Conservation (phyloP, 768 basidiomycete genomes). For the Botryobasidium botryosum region DNA sequence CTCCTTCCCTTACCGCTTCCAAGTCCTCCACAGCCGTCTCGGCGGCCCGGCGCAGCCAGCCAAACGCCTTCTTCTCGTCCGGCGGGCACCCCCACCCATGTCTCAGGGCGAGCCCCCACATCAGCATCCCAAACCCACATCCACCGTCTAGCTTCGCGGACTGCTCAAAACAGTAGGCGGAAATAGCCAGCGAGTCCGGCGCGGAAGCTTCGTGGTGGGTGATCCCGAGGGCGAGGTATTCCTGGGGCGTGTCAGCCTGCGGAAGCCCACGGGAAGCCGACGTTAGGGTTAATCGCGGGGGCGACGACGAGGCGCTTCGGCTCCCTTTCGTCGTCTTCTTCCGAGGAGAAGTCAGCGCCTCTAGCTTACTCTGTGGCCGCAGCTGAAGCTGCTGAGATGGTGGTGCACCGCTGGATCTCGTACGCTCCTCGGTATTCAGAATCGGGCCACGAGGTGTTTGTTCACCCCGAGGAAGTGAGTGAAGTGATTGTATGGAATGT, state of each 20-base stretch:
- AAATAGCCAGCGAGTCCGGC: slow-evolving; percentile 50
- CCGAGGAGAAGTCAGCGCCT: too few relatives aligned
- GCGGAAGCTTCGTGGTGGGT: slow-evolving; percentile 58
- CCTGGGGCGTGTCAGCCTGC: slow-evolving; percentile 28
- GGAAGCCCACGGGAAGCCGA: neutral
- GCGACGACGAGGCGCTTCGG: too few relatives aligned
- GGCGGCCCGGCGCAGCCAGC: slow-evolving; percentile 69
- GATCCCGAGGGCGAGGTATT: slow-evolving; percentile 62
- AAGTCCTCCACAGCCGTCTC: slow-evolving; percentile 64
- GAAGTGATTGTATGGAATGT: too few relatives aligned
- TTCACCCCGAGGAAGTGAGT: too few relatives aligned
- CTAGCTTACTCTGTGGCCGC: too few relatives aligned
- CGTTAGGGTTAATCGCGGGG: too few relatives aligned
- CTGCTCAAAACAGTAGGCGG: slow-evolving; percentile 57
- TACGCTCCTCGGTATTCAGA: too few relatives aligned
- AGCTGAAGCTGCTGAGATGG: too few relatives aligned
- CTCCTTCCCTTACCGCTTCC: slow-evolving; percentile 39
- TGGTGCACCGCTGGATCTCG: too few relatives aligned
- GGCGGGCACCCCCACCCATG: slow-evolving; percentile 80
- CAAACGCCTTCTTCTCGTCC: slow-evolving; percentile 64
- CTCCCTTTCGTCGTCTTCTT: too few relatives aligned
- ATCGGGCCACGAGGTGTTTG: too few relatives aligned
- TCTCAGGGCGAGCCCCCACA: slow-evolving; percentile 74
- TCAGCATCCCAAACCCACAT: slow-evolving; percentile 78
- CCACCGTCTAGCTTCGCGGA: slow-evolving; percentile 50